phyloP scores from a whole-genome alignment of 148 eudicot species.

The Vaccinium darrowii region DNA sequence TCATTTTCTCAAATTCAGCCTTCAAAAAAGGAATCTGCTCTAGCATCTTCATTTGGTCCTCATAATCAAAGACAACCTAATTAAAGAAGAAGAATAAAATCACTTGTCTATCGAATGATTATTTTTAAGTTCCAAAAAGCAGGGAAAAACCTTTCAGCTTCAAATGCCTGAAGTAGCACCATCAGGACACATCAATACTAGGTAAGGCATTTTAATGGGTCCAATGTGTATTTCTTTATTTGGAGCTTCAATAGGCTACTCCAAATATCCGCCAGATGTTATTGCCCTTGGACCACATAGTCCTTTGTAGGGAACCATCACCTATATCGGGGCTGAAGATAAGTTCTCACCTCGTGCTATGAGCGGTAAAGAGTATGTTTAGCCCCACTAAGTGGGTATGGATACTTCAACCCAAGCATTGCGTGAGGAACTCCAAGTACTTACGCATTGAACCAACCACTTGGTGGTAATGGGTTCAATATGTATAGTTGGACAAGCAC shows the following conservation, averaged over 20 bases:
- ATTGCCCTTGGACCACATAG: neutral
- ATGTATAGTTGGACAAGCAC: neutral
- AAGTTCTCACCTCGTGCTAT: neutral
- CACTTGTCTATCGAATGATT: neutral
- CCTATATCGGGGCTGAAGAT: neutral
- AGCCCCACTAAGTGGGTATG: neutral
- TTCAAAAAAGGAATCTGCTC: conserved; percentile 43
- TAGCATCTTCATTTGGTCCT: conserved; percentile 41
- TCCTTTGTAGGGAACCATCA: neutral
- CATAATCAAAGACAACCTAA: conserved; percentile 54
- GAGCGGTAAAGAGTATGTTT: neutral
- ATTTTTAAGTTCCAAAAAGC: neutral
- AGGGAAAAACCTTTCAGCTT: neutral
- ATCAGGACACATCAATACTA: neutral
- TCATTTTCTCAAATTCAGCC: conserved; percentile 35
- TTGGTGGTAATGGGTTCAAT: neutral
- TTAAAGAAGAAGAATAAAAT: neutral
- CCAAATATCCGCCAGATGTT: neutral
- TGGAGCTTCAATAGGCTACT: neutral
- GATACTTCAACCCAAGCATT: neutral
- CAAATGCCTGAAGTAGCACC: neutral
- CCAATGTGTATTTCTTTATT: neutral
- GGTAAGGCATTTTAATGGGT: neutral
- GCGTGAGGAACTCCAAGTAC: neutral
- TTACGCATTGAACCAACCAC: neutral